Base-by-base conservation (phyloP, 208 protist genomes). In the Novymonas esmeraldas region DNA sequence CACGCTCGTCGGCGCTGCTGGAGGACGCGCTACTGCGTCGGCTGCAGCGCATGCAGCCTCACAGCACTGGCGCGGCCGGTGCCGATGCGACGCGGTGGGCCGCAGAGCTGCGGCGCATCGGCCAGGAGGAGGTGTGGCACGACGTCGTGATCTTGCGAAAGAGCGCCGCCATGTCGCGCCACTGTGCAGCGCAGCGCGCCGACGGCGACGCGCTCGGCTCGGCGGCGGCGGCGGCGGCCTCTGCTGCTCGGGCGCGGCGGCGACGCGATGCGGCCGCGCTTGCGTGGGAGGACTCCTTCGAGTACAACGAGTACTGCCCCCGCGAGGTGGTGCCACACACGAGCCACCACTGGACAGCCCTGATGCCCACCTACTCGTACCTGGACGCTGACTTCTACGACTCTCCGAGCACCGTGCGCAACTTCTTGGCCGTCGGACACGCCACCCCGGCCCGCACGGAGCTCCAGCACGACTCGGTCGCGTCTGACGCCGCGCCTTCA, bases 271-370 rank as follows among this genome's bases (percentile, higher is more conserved):
- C 52, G 26, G 16, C 26, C 18, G 59, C 55, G 1, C 58, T 95
- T 24, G 28, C 45, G 33, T 95, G 85, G 81, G 73, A 84, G 18
- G 86, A 95, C 36, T 92, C 79, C 31, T 90, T 93, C 60, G 90
- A 95, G 71, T 82, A 90, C 76, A 82, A 78, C 33, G 85, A 95
- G 68, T 93, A 92, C 72, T 79, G 82, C 51, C 90, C 90, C 0
- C 74, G 73, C 50, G 82, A 71, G 54, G 34, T 69, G 2, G 45
- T 33, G 22, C 52, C 67, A 14, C 74, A 81, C 14, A 65, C 59
- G n/a, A 82, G 74, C 28, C 58, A 64, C 22, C 90, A 95, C 64
- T 95, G 90, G 90, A 87, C 83, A 10, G 83, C 91, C 49, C 64
- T 87, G 13, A 75, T 89, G 29, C 84, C 86, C 16, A 81, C 78